Base-by-base conservation (phyloP, 805 yeast genomes). In the Teunomyces stri region DNA sequence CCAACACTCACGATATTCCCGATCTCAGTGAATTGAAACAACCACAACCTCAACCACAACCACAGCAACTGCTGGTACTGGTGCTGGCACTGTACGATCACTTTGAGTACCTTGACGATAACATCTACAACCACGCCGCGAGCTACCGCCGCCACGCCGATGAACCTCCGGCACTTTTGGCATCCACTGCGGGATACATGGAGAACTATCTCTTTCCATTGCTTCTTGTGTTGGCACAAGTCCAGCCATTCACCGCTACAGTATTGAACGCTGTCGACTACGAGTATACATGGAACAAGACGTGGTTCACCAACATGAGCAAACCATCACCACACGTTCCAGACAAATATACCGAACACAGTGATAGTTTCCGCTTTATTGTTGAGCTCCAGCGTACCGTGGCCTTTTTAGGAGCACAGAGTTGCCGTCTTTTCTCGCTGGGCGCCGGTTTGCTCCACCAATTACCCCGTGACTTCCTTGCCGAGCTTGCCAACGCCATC, bases 1-100 rank as follows among this genome's bases (percentile, higher is more conserved):
- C 48, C 22, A 68, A 68, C 45, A 65, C 72, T 2, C 51, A 57
- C 12, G 68, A 65, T 18, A 59, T 68, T 9, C 73, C 73, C n/a
- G 56, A 60, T 18, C 53, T 65, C 10, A 20, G 28, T 5, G 13
- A 25, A 12, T 20, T 37, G 29, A 9, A 25, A 22, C 40, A 25
- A 47, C 51, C 33, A 48, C 25, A 18, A 35, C 27, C 15, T 6
- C 22, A 30, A 11, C 21, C 43, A 20, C 34, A 13, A 25, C 25
- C 12, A 2, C 33, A 25, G n/a, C 37, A 12, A 16, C 27, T 10
- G 7, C 18, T 29, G 25, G 21, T 5, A 33, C 18, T 20, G 21
- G 11, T 18, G 15, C 20, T 34, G 30, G 18, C 22, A 12, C 27
- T 36, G 6, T 45, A 39, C 12, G 16, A 37, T 16, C 16, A 34